These are phyloP conservation scores for Nicotiana obtusifolia DNA, from an alignment of 257 asterid genomes.

Conservation along the genomic window DNA sequence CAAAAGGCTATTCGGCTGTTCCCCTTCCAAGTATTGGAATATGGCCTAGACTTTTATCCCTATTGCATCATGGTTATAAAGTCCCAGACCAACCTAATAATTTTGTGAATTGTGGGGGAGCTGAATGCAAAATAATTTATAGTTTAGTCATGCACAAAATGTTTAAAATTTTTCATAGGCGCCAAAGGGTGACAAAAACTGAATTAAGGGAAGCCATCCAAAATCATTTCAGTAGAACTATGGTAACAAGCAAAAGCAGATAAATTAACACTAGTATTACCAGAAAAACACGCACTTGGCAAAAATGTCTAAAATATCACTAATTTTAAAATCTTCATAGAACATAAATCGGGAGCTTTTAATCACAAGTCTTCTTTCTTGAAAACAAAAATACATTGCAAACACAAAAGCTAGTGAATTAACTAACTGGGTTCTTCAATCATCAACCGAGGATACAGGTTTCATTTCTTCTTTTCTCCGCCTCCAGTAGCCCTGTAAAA, in stretches of 20 bases:
- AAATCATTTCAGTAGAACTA: too few relatives aligned
- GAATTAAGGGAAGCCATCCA: too few relatives aligned
- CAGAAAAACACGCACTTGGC: not conserved
- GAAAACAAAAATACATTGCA: not conserved
- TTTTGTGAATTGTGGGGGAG: not conserved
- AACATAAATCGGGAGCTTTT: not conserved
- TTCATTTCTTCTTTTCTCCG: slow-evolving; percentile 27
- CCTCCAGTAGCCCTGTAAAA: slow-evolving; percentile 22
- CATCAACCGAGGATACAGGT: not conserved
- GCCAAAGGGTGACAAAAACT: not conserved
- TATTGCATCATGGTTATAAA: too few relatives aligned
- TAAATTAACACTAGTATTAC: not conserved
- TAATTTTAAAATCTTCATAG: not conserved
- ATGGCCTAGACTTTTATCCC: too few relatives aligned
- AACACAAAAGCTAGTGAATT: not conserved
- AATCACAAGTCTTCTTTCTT: not conserved
- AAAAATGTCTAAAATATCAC: not conserved
- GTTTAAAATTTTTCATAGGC: not conserved
- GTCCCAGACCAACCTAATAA: too few relatives aligned
- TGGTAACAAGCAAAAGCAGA: not conserved
- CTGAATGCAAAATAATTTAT: not conserved
- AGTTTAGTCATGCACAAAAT: not conserved
- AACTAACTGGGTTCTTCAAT: not conserved
- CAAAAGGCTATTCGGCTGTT: too few relatives aligned
- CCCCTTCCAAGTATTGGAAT: too few relatives aligned